phyloP scores from a whole-genome alignment of 805 yeast species.

The Candida awuae region DNA sequence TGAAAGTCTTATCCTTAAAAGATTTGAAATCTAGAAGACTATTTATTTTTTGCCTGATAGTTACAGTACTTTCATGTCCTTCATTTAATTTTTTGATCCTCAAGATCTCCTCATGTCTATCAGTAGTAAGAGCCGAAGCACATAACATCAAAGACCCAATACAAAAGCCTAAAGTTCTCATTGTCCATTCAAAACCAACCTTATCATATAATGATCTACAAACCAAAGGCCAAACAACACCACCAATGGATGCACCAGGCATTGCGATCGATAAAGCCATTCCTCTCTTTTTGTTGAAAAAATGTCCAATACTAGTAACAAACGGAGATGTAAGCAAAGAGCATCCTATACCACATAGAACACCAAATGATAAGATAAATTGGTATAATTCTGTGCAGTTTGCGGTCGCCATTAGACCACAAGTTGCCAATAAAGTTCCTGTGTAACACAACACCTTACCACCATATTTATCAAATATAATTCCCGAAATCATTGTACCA shows the following conservation, averaged over 20 bases:
- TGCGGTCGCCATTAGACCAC: conserved; percentile 39
- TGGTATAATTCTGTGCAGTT: conserved; percentile 39
- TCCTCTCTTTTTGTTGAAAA: conserved; percentile 51
- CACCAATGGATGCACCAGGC: conserved; percentile 52
- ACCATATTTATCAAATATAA: conserved; percentile 40
- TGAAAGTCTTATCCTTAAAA: conserved; percentile 36
- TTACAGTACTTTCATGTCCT: background rate
- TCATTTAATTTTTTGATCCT: conserved; percentile 11
- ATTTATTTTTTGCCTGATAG: conserved; percentile 14
- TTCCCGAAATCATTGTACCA: conserved; percentile 36
- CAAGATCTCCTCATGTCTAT: conserved; percentile 21
- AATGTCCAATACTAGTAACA: conserved; percentile 49
- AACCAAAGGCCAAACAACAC: conserved; percentile 47
- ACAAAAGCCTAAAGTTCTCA: conserved; percentile 44
- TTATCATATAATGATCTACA: conserved; percentile 40
- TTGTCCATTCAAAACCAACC: conserved; percentile 55
- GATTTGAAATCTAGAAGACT: conserved; percentile 33
- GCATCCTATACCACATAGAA: conserved; percentile 38
- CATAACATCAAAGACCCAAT: conserved; percentile 27
- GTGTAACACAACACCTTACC: conserved; percentile 30
- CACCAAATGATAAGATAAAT: conserved; percentile 44
- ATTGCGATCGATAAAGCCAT: conserved; percentile 55
- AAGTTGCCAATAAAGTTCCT: conserved; percentile 31
- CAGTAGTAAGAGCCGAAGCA: conserved; percentile 29
- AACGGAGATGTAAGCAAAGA: conserved; percentile 38